Base-by-base conservation (phyloP, 1,139 yeast species). In the Sugiyamaella castrensis region DNA sequence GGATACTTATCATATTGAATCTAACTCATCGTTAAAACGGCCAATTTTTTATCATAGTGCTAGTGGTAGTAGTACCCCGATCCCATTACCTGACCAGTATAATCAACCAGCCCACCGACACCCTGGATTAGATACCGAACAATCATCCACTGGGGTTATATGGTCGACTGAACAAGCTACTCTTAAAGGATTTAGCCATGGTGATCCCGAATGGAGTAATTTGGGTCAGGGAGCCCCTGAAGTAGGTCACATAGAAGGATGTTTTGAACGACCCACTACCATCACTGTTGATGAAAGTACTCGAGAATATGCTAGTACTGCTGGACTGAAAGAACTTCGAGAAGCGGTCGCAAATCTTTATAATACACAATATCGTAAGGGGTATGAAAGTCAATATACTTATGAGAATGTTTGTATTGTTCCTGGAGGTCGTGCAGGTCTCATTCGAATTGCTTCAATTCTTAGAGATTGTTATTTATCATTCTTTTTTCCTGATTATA, bases 151-250 rank as follows among this genome's bases (percentile, higher is more conserved):
- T 0, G 87, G 87, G 51, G 87, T 81, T 15, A 75, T 81, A 53
- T 81, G 86, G 86, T 80, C 80, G 43, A 81, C 86, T 1, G 86
- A 81, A 61, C 71, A 84, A 57, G 87, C 87, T 29, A 66, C 71
- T 40, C 84, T 78, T 52, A 77, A 80, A 61, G 87, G 87, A 0
- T 81, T 71, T 62, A 72, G 72, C 50, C 71, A 71, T 40, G 80
- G 77, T 52, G 72, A 70, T 46, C 66, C 65, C 8, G 48, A 71
- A 30, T 81, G 86, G 86, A 80, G 83, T 40, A 81, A 81, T 63
- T 70, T 81, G 63, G 87, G 87, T 34, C 87, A 81, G 61, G 87
- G 87, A 44, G 83, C 84, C 48, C 86, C 87, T 1, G 86, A 81
- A 61, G 84, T 80, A 47, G 85, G 85, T 19, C 82, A 79, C 47